phyloP scores from a whole-genome alignment of 2,329 filamentous ascomycete species.

The Aspergillus brasiliensis region DNA sequence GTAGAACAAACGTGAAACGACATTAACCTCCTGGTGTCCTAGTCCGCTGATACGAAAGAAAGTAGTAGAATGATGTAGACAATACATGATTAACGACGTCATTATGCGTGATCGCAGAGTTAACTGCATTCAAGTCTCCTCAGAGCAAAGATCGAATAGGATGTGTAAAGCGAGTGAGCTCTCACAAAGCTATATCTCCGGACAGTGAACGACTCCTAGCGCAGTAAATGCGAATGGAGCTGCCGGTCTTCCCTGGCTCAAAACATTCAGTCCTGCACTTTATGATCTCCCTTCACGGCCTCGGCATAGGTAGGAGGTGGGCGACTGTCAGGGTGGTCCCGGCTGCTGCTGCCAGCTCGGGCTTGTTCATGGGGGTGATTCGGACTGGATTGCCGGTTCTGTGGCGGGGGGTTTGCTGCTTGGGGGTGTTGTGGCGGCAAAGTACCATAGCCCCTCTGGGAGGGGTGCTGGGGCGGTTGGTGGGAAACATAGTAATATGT shows the following conservation, averaged over 20 bases:
- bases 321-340: slow-evolving; percentile 42
- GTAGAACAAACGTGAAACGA: not conserved
- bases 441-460: slow-evolving; percentile 43
- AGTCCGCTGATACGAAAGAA: not conserved
- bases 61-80: not conserved
- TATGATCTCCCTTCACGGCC: slow-evolving; percentile 85
- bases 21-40: not conserved
- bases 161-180: not conserved
- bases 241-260: not conserved
- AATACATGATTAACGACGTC: slow-evolving; percentile 9
- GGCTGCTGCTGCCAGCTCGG: slow-evolving; percentile 35
- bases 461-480: slow-evolving; percentile 42
- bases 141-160: not conserved
- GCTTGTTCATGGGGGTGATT: slow-evolving; percentile 26
- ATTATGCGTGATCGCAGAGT: slow-evolving; percentile 1
- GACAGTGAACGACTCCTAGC: not conserved
- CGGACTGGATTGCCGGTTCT: slow-evolving; percentile 19
- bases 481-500: slow-evolving; percentile 76
- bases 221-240: not conserved
- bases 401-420: slow-evolving; percentile 5
- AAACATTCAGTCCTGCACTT: slow-evolving; percentile 71
- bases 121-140: not conserved
- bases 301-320: slow-evolving; percentile 84
- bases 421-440: slow-evolving; percentile 35
- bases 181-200: not conserved